Percentiles rank a stretch among this genome's conserved stretches.
Evolutionary conservation across 2,329 filamentous ascomycete species (phyloP).

Genomic region (Plectosphaerella sp.): DNA sequence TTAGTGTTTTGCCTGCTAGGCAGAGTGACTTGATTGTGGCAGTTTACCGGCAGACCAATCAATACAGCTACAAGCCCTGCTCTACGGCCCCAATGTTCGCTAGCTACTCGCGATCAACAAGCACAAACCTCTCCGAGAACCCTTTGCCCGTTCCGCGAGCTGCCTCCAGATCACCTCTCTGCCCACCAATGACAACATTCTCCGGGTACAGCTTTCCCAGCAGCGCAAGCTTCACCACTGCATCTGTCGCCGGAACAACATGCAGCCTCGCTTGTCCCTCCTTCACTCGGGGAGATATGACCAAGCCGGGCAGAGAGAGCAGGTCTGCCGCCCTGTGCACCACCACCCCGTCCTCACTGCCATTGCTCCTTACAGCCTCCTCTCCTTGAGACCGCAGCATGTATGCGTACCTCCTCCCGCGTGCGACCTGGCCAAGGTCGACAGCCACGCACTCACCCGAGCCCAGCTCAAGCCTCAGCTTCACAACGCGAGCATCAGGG

Average conservation of each 20-base stretch:
- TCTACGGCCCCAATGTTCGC: not conserved
- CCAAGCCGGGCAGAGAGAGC: not conserved
- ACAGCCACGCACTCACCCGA: conserved; percentile 1
- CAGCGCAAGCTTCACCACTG: conserved; percentile 1
- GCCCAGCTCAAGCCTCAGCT: conserved; percentile 1
- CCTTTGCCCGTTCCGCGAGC: not conserved
- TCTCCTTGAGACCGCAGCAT: not conserved
- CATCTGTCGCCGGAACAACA: not conserved
- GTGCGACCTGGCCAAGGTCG: conserved; percentile 3
- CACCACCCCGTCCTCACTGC: not conserved
- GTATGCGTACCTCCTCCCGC: conserved; percentile 4
- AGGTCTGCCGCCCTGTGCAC: conserved; percentile 1
- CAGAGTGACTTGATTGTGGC: too few relatives aligned
- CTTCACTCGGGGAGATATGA: not conserved
- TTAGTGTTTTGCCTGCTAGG: too few relatives aligned
- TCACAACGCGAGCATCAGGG: not conserved
- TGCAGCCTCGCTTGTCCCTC: not conserved
- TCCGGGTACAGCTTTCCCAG: conserved; percentile 4
- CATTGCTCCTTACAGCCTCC: not conserved
- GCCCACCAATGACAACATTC: not conserved
- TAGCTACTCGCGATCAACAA: not conserved
- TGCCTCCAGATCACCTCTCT: not conserved
- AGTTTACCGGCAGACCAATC: too few relatives aligned
- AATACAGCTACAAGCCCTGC: too few relatives aligned
- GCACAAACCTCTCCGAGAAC: not conserved